Evolutionary conservation across 768 basidiomycete genomes (phyloP), one percentile per base, ranked within the genome.

Genomic region (Boletus fagicola): DNA sequence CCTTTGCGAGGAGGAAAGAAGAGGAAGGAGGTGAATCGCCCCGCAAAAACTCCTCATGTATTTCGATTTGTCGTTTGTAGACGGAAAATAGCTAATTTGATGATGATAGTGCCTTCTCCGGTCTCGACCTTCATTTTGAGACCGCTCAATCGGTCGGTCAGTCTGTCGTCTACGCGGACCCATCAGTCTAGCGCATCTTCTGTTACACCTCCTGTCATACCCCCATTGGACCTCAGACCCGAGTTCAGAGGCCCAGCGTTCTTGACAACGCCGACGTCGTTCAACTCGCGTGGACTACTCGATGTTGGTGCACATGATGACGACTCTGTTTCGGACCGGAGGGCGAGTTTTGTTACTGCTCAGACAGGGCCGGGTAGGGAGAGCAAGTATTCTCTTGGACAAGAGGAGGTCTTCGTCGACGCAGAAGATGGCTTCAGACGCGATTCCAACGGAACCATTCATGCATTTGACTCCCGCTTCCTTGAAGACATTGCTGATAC

Each of bases 131-230:
- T 90, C 65, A 75, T 90, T 45, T 77, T 80, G 7, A 81, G 88
- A 3, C 83, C 82, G 13, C 70, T 88, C 55, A 89, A 87, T 64
- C 77, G 87, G 35, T 84, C 87, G 6, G 74, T 80, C 43, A 87
- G 85, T 26, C 78, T 86, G 56, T 81, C 80, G 1, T 88, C 87
- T 2, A 84, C 84, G 16, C 78, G 78, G 44, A 85, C 83, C 1
- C 80, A 85, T 54, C 69, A 76, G 36, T 83, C 83, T 5, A 72
- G 73, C 15, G 64, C 64, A 15, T 80, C 77, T 16, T 61, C 68
- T 59, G 65, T 69, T 57, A 64, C 75, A 22, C 76, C 73, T 4
- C 83, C 85, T 1, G 72, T 70, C 20, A 83, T 88, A 40, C 83
- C 84, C 4, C 82, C 85, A 5, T 71, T 87, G 35, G 84, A 87